These are phyloP conservation scores for Pachysandra terminalis DNA, from an alignment of 164 flowering plant species.

Conservation along the genomic window DNA sequence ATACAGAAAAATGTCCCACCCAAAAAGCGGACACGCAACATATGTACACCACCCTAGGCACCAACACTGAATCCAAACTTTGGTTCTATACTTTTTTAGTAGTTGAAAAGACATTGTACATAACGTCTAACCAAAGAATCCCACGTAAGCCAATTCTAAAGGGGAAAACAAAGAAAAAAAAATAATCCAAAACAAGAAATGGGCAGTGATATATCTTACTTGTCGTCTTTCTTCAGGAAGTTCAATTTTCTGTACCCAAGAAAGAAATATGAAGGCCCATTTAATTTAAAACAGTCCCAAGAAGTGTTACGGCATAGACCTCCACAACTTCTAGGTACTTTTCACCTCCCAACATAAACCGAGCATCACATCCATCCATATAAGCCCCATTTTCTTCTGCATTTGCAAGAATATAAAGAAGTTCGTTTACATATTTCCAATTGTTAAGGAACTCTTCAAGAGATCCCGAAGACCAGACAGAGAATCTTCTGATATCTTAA, in stretches of 20 bases:
- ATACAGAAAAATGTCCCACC: too few species aligned
- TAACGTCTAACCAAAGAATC: not conserved
- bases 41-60: too few species aligned
- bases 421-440: conserved; percentile 53
- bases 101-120: too few species aligned
- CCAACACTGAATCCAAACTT: too few species aligned
- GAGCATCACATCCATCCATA: conserved; percentile 18
- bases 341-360: conserved; percentile 32
- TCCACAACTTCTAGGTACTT: conserved; percentile 72
- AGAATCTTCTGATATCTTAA: conserved; percentile 58
- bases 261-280: conserved; percentile 46
- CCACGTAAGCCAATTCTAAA: not conserved
- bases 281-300: conserved; percentile 38
- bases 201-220: conserved; percentile 30
- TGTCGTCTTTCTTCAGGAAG: too few species aligned
- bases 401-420: conserved; percentile 26
- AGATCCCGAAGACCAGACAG: conserved; percentile 34
- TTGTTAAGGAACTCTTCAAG: conserved; percentile 72
- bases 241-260: conserved; percentile 89
- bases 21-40: too few species aligned
- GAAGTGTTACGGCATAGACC: conserved; percentile 54
- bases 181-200: not conserved
- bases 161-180: too few species aligned
- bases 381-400: conserved; percentile 18
- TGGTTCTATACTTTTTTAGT: too few species aligned